Evolutionary conservation across 371 early-diverging fungal species (phyloP), one percentile per base, ranked within the genome.

Genomic region (Mucor indicus): DNA sequence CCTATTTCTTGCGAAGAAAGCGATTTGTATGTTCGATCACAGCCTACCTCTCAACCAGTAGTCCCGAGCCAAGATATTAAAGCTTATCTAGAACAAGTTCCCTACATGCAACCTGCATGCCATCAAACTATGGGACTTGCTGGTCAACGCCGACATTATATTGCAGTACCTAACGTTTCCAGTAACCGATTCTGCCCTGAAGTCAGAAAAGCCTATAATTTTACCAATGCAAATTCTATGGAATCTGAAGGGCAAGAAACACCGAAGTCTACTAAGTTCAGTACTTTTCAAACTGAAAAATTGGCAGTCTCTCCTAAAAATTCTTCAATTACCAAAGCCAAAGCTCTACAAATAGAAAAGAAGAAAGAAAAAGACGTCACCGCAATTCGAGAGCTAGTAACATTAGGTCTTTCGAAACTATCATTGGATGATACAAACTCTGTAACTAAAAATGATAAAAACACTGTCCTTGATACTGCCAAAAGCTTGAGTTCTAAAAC

Each of bases 121-220:
- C 13, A 15, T 9, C 29, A 27, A 27, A 52, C 31, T 21, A 35
- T 43, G 24, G 53, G 38, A 33, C 13, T 56, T 19, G 50, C 56
- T 1, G 67, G 74, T 3, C 54, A 64, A 20, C 46, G 74, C 25
- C 62, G 59, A 6, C 74, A 73, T 39, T 67, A 69, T 35, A 43
- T 62, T n/a, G 8, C 56, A 30, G 39, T 59, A 4, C 70, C 74
- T 7, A 54, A 60, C 20, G 42, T 62, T 1, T 24, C 64, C 2
- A 41, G 31, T 15, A 44, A 55, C 16, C 35, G 47, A 10, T 71
- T 67, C 43, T 47, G 49, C 10, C 69, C 67, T 11, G 62, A 73
- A 19, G 40, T 73, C 20, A 55, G 62, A 24, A 64, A 56, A 1
- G 44, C 74, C 1, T 49, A 51, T n/a, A 69, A 73, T 35, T 67